Conservation (phyloP, 495 filamentous ascomycete species). For the Hypomontagnella submonticulosa region DNA sequence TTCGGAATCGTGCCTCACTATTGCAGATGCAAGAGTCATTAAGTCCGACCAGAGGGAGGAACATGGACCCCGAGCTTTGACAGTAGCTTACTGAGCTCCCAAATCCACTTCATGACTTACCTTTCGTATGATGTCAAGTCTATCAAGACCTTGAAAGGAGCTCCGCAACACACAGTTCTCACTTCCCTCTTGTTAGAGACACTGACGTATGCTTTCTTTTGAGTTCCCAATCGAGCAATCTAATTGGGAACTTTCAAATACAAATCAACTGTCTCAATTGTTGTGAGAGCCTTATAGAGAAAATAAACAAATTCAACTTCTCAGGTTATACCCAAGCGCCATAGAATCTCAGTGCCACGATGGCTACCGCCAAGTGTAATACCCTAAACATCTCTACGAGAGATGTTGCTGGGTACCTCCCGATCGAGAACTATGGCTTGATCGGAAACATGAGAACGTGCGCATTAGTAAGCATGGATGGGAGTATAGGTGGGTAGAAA, state of each 20-base stretch:
- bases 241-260: background rate
- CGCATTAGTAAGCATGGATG: slow-evolving; percentile 75
- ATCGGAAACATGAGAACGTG: slow-evolving; percentile 84
- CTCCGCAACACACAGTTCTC: slow-evolving; percentile 16
- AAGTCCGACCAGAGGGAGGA: background rate
- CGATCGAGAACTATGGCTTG: slow-evolving; percentile 80
- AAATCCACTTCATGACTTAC: slow-evolving; percentile 22
- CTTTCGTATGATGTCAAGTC: slow-evolving; percentile 37
- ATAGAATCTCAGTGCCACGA: background rate
- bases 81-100: slow-evolving; percentile 4
- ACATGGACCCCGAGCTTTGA: background rate
- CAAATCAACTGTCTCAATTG: slow-evolving; percentile 5
- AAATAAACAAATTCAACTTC: slow-evolving; percentile 11
- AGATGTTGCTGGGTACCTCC: slow-evolving; percentile 61
- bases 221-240: slow-evolving; percentile 3
- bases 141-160: slow-evolving; percentile 17
- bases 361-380: slow-evolving; percentile 39
- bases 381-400: slow-evolving; percentile 46
- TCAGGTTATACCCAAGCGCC: background rate
- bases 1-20: no score
- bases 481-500: slow-evolving; percentile 59
- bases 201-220: slow-evolving; percentile 10
- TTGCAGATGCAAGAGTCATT: background rate
- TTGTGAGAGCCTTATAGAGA: background rate
- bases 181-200: background rate